These are phyloP conservation scores for Xerocomus amazonicus DNA, from an alignment of 1,284 basidiomycete species.

Conservation along the genomic window DNA sequence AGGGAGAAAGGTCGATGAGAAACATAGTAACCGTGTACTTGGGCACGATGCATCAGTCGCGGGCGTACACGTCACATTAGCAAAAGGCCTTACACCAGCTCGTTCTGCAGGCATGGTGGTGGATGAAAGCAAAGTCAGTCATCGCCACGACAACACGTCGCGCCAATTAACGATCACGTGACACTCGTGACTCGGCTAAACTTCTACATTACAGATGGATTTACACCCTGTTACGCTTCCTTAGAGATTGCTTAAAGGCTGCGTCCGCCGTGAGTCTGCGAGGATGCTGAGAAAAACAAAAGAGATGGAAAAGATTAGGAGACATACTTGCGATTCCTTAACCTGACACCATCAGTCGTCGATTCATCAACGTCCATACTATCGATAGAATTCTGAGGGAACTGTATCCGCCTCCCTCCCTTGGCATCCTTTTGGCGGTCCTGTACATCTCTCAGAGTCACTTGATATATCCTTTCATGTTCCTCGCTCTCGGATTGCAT, in stretches of 20 bases:
- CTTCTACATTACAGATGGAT: neutral
- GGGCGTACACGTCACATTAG: neutral
- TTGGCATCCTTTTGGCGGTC: slow-evolving; percentile 51
- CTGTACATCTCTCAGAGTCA: slow-evolving; percentile 39
- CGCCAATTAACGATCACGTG: slow-evolving; percentile 27
- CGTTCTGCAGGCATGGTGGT: slow-evolving; percentile 66
- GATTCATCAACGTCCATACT: slow-evolving; percentile 52
- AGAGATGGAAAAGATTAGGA: neutral
- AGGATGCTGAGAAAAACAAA: neutral
- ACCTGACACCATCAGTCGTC: slow-evolving; percentile 34
- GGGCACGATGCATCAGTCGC: neutral
- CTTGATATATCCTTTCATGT: slow-evolving; percentile 35
- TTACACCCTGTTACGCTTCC: slow-evolving; percentile 45
- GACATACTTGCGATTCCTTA: slow-evolving; percentile 54
- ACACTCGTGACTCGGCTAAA: slow-evolving; percentile 17
- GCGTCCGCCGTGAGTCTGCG: slow-evolving; percentile 33
- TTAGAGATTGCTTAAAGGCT: slow-evolving; percentile 34
- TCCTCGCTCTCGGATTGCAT: slow-evolving; percentile 32
- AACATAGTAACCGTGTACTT: slow-evolving; percentile 85
- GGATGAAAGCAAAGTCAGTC: slow-evolving; percentile 9
- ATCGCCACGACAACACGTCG: slow-evolving; percentile 26
- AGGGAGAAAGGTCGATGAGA: slow-evolving; percentile 81
- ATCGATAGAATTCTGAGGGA: slow-evolving; percentile 30
- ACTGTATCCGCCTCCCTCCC: slow-evolving; percentile 30
- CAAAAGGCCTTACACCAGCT: slow-evolving; percentile 57